Conservation (phyloP, 1,284 basidiomycete genomes). For the Psilocybe mexicana region DNA sequence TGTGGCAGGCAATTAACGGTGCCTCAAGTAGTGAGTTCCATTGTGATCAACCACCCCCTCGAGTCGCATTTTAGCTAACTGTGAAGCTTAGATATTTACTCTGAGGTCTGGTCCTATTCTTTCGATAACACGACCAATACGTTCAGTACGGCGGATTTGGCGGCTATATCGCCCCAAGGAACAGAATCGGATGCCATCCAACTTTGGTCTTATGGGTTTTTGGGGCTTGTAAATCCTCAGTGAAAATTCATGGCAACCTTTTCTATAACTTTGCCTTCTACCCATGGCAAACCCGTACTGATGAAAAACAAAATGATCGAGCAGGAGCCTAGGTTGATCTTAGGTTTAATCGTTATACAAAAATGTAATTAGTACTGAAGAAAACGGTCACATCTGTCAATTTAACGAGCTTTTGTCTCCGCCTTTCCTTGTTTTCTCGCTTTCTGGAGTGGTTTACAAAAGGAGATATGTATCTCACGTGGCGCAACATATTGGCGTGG, state of each 20-base stretch:
- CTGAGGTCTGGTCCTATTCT: conserved; percentile 29
- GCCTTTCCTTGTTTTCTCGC: no score
- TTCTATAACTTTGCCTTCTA: no score
- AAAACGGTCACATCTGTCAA: no score
- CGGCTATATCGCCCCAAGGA: conserved; percentile 23
- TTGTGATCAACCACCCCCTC: neutral
- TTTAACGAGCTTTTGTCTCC: no score
- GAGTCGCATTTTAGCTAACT: neutral
- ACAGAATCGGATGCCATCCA: conserved; percentile 31
- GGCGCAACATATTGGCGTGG: neutral
- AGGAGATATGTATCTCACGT: neutral
- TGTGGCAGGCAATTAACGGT: conserved; percentile 27
- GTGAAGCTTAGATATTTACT: conserved; percentile 21
- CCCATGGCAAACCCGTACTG: no score
- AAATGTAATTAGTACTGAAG: no score
- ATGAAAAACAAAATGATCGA: no score
- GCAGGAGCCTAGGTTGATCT: no score
- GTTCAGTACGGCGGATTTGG: conserved; percentile 28
- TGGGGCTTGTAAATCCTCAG: conserved; percentile 24
- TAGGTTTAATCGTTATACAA: no score
- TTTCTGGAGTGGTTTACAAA: neutral
- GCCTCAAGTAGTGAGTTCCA: conserved; percentile 21
- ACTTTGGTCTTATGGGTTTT: conserved; percentile 31
- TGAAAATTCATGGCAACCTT: neutral
- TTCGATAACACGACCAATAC: conserved; percentile 23